Evolutionary conservation across 2,329 filamentous ascomycete genomes (phyloP).

Genomic region (Bipolaris victoriae): DNA sequence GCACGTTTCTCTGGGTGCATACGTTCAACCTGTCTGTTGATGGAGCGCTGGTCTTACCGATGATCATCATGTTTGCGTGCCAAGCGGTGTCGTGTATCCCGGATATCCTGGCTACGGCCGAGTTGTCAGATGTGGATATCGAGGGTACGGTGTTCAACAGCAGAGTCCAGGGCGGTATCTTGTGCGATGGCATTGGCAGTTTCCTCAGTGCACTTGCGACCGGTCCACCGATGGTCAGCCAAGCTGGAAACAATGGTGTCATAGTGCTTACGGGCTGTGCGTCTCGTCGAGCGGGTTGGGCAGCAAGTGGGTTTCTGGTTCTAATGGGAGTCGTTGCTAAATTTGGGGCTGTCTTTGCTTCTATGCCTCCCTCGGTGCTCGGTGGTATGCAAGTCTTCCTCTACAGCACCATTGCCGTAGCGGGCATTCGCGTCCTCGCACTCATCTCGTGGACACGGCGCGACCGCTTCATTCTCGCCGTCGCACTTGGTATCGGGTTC

Average conservation of each 20-base stretch:
- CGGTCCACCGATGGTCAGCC: slow-evolving; percentile 37
- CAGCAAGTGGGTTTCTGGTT: slow-evolving; percentile 34
- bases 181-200: slow-evolving; percentile 38
- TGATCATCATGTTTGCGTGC: slow-evolving; percentile 41
- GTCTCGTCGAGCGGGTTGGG: slow-evolving; percentile 37
- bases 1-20: slow-evolving; percentile 36
- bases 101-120: slow-evolving; percentile 38
- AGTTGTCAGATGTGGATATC: slow-evolving; percentile 34
- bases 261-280: slow-evolving; percentile 38
- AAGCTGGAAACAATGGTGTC: slow-evolving; percentile 40
- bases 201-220: slow-evolving; percentile 37
- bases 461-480: slow-evolving; percentile 37
- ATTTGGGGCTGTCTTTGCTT: slow-evolving; percentile 38
- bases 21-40: slow-evolving; percentile 40
- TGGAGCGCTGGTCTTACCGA: slow-evolving; percentile 32
- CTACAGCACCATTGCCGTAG: slow-evolving; percentile 37
- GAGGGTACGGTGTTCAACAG: slow-evolving; percentile 38
- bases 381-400: slow-evolving; percentile 54
- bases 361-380: slow-evolving; percentile 49
- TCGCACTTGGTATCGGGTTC: slow-evolving; percentile 34
- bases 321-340: slow-evolving; percentile 39
- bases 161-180: slow-evolving; percentile 35
- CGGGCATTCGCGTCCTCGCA: slow-evolving; percentile 35
- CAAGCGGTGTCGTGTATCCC: slow-evolving; percentile 48
- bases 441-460: slow-evolving; percentile 37